A percentile compares a stretch with the other conserved stretches of the same genome.
phyloP scores from a whole-genome alignment of 1,284 basidiomycete species.

The Cryptococcus sp. region DNA sequence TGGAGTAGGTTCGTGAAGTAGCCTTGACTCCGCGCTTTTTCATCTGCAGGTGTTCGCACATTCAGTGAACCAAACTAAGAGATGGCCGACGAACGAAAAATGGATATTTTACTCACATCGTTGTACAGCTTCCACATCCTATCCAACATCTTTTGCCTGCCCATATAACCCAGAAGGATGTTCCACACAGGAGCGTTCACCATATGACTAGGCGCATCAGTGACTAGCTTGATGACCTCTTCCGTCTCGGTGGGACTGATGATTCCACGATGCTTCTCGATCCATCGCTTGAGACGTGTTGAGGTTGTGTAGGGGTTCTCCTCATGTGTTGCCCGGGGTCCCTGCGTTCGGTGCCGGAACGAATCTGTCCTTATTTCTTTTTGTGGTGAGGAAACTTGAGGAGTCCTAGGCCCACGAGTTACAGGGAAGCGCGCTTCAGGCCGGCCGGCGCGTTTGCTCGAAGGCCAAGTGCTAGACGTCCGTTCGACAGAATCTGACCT shows the following conservation, averaged over 20 bases:
- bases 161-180: slow-evolving; percentile 38
- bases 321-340: neutral
- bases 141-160: slow-evolving; percentile 37
- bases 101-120: slow-evolving; percentile 29
- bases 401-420: no score
- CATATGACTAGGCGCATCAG: slow-evolving; percentile 20
- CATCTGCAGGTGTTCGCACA: slow-evolving; percentile 36
- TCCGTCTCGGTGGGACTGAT: slow-evolving; percentile 26
- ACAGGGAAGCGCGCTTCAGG: no score
- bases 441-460: no score
- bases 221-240: slow-evolving; percentile 31
- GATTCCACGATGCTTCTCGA: slow-evolving; percentile 21
- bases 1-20: slow-evolving; percentile 44
- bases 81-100: neutral
- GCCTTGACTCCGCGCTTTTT: slow-evolving; percentile 49
- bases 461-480: no score
- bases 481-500: no score
- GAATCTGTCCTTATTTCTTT: neutral
- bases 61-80: neutral
- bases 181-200: slow-evolving; percentile 49
- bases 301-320: slow-evolving; percentile 21
- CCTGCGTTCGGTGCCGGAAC: neutral
- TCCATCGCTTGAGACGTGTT: slow-evolving; percentile 23
- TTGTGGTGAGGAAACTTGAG: no score
- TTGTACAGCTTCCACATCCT: slow-evolving; percentile 47